Percentiles rank a stretch among this genome's conserved stretches.
These are phyloP conservation scores for Phytopythium chamaehyphon DNA, from an alignment of 352 stramenopile genomes.

Conservation along the genomic window DNA sequence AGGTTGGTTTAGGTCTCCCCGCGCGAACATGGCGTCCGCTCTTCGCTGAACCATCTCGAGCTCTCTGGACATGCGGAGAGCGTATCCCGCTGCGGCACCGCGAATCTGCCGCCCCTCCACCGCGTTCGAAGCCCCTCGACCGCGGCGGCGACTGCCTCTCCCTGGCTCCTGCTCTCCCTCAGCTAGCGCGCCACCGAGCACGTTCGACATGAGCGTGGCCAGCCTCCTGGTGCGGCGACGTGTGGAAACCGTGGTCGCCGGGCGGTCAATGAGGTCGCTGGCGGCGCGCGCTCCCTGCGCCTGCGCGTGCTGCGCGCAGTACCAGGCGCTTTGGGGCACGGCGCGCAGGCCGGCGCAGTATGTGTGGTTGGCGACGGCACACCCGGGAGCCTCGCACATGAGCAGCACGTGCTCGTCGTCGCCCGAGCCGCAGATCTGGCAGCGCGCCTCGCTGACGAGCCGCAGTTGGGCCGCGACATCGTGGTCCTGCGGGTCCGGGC, in stretches of 20 bases:
- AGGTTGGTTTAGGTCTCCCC: conserved; percentile 46
- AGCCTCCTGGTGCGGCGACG: conserved; percentile 54
- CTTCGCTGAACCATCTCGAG: conserved; percentile 65
- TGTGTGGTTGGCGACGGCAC: conserved; percentile 61
- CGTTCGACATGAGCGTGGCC: conserved; percentile 71
- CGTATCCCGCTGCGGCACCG: conserved; percentile 61
- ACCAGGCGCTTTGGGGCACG: conserved; percentile 66
- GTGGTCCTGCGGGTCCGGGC: conserved; percentile 54
- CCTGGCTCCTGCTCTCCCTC: conserved; percentile 5
- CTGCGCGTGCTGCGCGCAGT: conserved; percentile 46
- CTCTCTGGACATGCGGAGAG: conserved; percentile 73
- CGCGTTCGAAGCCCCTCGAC: conserved; percentile 17
- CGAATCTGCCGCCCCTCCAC: conserved; percentile 44
- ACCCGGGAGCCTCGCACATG: conserved; percentile 67
- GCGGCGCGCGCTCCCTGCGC: conserved; percentile 25
- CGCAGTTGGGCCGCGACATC: conserved; percentile 61
- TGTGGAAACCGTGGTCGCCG: conserved; percentile 56
- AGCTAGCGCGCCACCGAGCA: conserved; percentile 29
- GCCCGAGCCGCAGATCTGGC: conserved; percentile 62
- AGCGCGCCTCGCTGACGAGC: conserved; percentile 69
- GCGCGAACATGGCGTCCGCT: conserved; percentile 69
- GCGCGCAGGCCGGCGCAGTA: conserved; percentile 63
- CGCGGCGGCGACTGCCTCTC: conserved; percentile 8
- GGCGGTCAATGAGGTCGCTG: conserved; percentile 53
- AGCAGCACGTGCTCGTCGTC: conserved; percentile 81